Base-by-base conservation (phyloP, 352 stramenopile genomes). In the Phytophthora ohioensis region DNA sequence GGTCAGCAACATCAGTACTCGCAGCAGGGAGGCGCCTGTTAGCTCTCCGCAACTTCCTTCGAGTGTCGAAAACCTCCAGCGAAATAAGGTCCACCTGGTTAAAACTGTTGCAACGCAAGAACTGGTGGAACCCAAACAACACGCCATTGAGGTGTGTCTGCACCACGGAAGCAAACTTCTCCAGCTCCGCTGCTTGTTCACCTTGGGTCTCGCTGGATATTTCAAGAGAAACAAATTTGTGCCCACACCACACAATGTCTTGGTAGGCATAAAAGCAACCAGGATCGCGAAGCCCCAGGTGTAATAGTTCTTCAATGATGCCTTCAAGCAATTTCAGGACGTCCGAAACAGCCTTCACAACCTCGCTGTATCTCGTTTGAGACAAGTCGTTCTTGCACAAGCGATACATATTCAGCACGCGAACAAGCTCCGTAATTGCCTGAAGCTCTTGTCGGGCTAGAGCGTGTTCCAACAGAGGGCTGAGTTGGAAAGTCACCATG, bases 231-330 rank as follows among this genome's bases (percentile, higher is more conserved):
- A 63, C 21, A 55, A 91, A 89, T 48, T 78, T 82, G 64, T 95
- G 87, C 1, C 85, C 89, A 42, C 86, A 90, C 90, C 90, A 97
- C n/a, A 92, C 78, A 49, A 97, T 87, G 42, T 97, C 87, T 62
- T 97, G 87, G 64, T 94, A 95, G 5, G 84, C 83, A 48, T 90
- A 80, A 65, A 88, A 94, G 12, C 71, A 91, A 15, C 82, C 71
- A 17, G 88, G 86, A 47, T 84, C 81, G 4, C 88, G 86, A 47
- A 91, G 64, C 2, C 84, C 81, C 8, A 93, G 63, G 9, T 74
- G 70, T 38, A 94, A 51, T 0, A 91, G 36, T 3, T 74, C 77
- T 32, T 88, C 82, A 39, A 95, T 67, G 17, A 94, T 77, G 2
- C 51, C n/a, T 52, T 93, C 80, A 5, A 95, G 34, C 10, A 71